Percentiles rank a stretch among this genome's conserved stretches.
These are phyloP conservation scores for Kentomonas sorsogonicus DNA, from an alignment of 208 protist species.

Conservation along the genomic window DNA sequence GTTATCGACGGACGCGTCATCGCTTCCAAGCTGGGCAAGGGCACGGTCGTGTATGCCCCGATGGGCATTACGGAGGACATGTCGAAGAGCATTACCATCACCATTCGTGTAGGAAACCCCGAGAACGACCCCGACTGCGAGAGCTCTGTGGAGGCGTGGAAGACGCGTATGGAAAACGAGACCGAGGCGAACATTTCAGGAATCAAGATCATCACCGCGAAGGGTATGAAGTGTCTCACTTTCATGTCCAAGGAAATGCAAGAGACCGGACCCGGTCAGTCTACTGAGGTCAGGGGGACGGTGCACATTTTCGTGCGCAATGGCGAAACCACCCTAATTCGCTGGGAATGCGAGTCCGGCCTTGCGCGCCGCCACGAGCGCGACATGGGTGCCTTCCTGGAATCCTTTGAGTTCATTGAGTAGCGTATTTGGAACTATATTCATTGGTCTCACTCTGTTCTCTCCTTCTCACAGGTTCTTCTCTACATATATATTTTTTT, in stretches of 20 bases:
- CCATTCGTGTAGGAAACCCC: slow-evolving; percentile 58
- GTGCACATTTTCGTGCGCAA: slow-evolving; percentile 70
- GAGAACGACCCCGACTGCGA: slow-evolving; percentile 70
- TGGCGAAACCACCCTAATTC: slow-evolving; percentile 55
- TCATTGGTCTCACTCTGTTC: neutral
- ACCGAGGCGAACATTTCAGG: slow-evolving; percentile 41
- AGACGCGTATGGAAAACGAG: slow-evolving; percentile 52
- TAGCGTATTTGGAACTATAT: neutral
- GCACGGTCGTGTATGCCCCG: slow-evolving; percentile 62
- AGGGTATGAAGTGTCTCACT: slow-evolving; percentile 47
- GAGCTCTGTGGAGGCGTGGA: slow-evolving; percentile 56
- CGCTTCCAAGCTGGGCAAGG: slow-evolving; percentile 55
- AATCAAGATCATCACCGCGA: slow-evolving; percentile 31
- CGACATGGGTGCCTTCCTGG: slow-evolving; percentile 55
- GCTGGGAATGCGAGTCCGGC: slow-evolving; percentile 51
- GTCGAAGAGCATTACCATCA: slow-evolving; percentile 49
- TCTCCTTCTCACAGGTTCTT: neutral
- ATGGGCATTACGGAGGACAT: slow-evolving; percentile 40
- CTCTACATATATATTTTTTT: slow-evolving; percentile 7
- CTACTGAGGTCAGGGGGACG: slow-evolving; percentile 50
- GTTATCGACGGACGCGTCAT: slow-evolving; percentile 48
- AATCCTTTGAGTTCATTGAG: slow-evolving; percentile 42
- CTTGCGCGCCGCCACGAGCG: slow-evolving; percentile 63
- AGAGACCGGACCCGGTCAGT: slow-evolving; percentile 52
- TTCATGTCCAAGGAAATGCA: slow-evolving; percentile 77